A percentile compares a stretch with the other conserved stretches of the same genome.
Evolutionary conservation across 2,329 filamentous ascomycete species (phyloP).

Genomic region (Paecilomyces sp.): DNA sequence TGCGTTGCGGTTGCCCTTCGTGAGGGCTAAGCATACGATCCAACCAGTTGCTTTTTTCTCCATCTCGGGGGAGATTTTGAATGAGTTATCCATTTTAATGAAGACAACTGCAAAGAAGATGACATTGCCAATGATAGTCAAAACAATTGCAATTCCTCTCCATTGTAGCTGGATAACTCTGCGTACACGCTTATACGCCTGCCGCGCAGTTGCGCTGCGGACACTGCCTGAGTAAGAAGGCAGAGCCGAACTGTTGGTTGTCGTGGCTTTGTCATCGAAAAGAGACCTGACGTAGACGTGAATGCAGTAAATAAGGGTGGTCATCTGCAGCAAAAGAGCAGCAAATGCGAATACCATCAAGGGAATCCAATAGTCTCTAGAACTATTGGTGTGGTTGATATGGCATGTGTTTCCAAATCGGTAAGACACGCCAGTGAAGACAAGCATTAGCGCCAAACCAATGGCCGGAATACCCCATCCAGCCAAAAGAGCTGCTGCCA

Average conservation of each 20-base stretch:
- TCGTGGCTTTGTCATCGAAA: constrained; percentile 63
- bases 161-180: constrained; percentile 88
- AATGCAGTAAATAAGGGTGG: constrained; percentile 85
- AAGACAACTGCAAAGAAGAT: constrained; percentile 92
- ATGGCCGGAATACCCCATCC: constrained; percentile 80
- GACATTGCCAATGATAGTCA: constrained; percentile 84
- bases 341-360: constrained; percentile 69
- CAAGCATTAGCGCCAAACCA: constrained; percentile 67
- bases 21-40: constrained; percentile 61
- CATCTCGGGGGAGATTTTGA: constrained; percentile 50
- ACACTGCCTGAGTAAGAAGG: constrained; percentile 71
- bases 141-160: constrained; percentile 82
- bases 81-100: constrained; percentile 73
- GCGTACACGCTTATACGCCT: constrained; percentile 79
- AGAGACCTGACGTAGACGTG: constrained; percentile 87
- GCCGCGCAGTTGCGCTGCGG: constrained; percentile 71
- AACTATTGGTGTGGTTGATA: constrained; percentile 80
- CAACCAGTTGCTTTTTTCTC: constrained; percentile 55
- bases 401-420: constrained; percentile 88
- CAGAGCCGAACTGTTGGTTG: constrained; percentile 61
- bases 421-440: constrained; percentile 87
- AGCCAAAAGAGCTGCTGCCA: constrained; percentile 70
- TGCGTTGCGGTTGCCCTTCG: constrained; percentile 53
- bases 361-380: constrained; percentile 86
- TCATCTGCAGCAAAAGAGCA: constrained; percentile 72